Evolutionary conservation across 2,329 filamentous ascomycete species (phyloP).

Genomic region (Colletotrichum orbiculare): DNA sequence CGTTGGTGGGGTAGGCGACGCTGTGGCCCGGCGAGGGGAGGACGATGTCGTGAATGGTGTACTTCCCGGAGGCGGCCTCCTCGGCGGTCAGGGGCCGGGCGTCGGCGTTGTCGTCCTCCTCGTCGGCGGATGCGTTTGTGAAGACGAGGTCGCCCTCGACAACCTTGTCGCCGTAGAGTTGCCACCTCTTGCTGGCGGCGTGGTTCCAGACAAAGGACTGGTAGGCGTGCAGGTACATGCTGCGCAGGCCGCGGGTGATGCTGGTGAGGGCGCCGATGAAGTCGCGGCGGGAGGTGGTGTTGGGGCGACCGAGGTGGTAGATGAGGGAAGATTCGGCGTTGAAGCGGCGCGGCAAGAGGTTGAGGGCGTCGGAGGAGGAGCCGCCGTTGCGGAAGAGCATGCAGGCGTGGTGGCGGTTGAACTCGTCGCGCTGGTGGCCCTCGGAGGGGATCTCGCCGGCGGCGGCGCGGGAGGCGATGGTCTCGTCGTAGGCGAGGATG

Average conservation of each 20-base stretch:
- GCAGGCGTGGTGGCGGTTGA: slow-evolving; percentile 81
- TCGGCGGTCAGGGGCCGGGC: slow-evolving; percentile 79
- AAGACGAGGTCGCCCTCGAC: slow-evolving; percentile 89
- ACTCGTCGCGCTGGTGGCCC: slow-evolving; percentile 78
- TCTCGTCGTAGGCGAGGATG: slow-evolving; percentile 78
- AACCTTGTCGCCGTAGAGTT: slow-evolving; percentile 76
- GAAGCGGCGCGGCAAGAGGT: slow-evolving; percentile 82
- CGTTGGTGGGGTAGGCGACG: slow-evolving; percentile 86
- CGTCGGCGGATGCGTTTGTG: slow-evolving; percentile 62
- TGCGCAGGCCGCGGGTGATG: slow-evolving; percentile 83
- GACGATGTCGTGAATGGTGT: slow-evolving; percentile 87
- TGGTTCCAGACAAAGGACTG: slow-evolving; percentile 96
- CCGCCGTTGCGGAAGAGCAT: slow-evolving; percentile 73
- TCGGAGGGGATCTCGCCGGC: slow-evolving; percentile 49
- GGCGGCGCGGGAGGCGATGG: slow-evolving; percentile 62
- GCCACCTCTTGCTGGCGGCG: slow-evolving; percentile 83
- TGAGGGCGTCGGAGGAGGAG: slow-evolving; percentile 69
- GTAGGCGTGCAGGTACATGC: slow-evolving; percentile 98
- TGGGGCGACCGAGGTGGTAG: slow-evolving; percentile 71
- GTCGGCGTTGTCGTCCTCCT: slow-evolving; percentile 62
- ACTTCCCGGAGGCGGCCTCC: slow-evolving; percentile 82
- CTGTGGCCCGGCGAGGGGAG: slow-evolving; percentile 94
- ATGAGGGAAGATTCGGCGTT: slow-evolving; percentile 83
- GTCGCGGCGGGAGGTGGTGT: slow-evolving; percentile 66
- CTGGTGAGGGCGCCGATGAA: slow-evolving; percentile 83